Evolutionary conservation across 2,329 filamentous ascomycete species (phyloP).

Genomic region (Pyricularia sp.): DNA sequence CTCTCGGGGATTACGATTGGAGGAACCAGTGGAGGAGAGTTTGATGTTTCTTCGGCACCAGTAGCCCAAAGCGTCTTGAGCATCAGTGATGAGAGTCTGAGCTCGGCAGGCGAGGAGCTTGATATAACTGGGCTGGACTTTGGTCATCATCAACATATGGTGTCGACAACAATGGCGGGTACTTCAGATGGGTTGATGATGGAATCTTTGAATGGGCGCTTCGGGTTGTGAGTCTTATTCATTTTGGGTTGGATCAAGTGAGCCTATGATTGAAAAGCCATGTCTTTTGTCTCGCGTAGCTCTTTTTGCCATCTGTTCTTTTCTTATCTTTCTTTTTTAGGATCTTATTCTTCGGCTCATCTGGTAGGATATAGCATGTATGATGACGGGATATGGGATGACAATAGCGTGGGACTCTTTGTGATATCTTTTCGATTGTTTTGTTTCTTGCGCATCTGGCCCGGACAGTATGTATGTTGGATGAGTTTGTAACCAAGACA

Average conservation of each 20-base stretch:
- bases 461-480: not conserved
- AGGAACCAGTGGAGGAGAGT: slow-evolving; percentile 16
- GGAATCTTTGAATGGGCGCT: slow-evolving; percentile 13
- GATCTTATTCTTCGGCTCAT: not conserved
- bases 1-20: slow-evolving; percentile 35
- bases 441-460: not conserved
- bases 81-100: slow-evolving; percentile 44
- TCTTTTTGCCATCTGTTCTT: not conserved
- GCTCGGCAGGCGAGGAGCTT: slow-evolving; percentile 40
- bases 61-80: slow-evolving; percentile 39
- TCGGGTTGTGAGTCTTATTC: not conserved
- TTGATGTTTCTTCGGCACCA: slow-evolving; percentile 19
- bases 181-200: slow-evolving; percentile 11
- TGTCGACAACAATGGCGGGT: not conserved
- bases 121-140: slow-evolving; percentile 25
- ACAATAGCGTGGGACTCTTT: not conserved
- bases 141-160: not conserved
- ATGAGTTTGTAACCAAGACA: not conserved
- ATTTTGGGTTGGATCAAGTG: not conserved
- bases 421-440: not conserved
- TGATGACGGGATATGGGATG: not conserved
- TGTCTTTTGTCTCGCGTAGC: not conserved
- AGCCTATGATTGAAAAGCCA: not conserved
- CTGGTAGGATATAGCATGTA: not conserved
- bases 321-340: not conserved